Base-by-base conservation (phyloP, 495 filamentous ascomycete species). In the Terfezia claveryi region DNA sequence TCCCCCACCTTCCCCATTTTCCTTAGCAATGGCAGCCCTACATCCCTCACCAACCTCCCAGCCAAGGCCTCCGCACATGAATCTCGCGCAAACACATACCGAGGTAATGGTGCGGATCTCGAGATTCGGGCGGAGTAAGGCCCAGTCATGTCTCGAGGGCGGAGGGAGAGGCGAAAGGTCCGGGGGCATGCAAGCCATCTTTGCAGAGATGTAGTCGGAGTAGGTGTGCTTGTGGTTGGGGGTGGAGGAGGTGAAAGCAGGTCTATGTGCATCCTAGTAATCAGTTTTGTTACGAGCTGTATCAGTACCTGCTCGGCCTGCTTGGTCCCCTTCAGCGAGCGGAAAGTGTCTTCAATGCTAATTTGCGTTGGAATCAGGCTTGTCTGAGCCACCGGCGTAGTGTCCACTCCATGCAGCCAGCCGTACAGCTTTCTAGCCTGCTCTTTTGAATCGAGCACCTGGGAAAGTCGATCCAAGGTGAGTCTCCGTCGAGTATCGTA, bases 331-430 rank as follows among this genome's bases (percentile, higher is more conserved):
- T 72, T 76, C 58, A 80, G 74, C 1, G 94, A 70, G 1, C 77
- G 76, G 3, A 59, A 96, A 6, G 84, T 85, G 65, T 96, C 86
- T 64, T 96, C 89, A 57, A 96, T 92, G 67, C 84, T 88, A 65
- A 96, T 94, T 66, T 94, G 87, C 11, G 78, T 79, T 0, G 89
- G 89, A 12, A 93, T 66, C 41, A 77, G 78, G 59, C 78, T 75
- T 2, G 80, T 82, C 57, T 79, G 73, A 17, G 75, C 73, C 16
- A 96, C 86, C 46, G 82, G 79, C 8, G 74, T 70, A 54, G 72
- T 62, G 62, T 84, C 81, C 14, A 76, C 66, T 41, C 79, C 81
- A 62, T 83, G 74, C 8, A 84, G 66, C 1, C 82, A 68, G 38
- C 63, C 65, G 78, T 77, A 83, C 0, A 77, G 61, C 57, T 78